Evolutionary conservation across 225 moss, liverwort and hornwort genomes (phyloP), one percentile per base, ranked within the genome.

Genomic region (Bryum argenteum): DNA sequence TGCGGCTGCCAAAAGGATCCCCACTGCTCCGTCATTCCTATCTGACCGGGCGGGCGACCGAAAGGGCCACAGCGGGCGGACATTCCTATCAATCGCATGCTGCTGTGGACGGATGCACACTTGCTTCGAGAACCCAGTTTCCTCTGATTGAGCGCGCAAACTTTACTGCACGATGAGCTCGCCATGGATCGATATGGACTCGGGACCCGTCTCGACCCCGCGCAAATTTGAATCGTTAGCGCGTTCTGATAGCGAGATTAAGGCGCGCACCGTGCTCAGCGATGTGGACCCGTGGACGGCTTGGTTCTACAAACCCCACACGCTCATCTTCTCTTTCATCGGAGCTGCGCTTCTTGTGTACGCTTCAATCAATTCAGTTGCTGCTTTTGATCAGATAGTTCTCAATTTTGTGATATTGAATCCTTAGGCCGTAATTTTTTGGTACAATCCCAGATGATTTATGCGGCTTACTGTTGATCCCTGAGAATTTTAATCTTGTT

Each of bases 241-340:
- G 16, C 48, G 48, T 8, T 7, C 75, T 2, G 82, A 45, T 1
- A 82, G 82, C 59, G 52, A 48, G 6, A 63, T 1, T 44, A 61
- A 82, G 68, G 82, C 67, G 64, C 59, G 39, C 28, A 63, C 8
- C 26, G 68, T 82, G 17, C 41, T 82, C 63, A 68, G 68, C 44
- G 82, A 82, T 41, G 58, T 82, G 79, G 82, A 82, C 79, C 82
- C 82, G 2, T 82, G 79, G 82, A 79, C 78, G 54, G 72, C 82
- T 26, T 82, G 82, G 82, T 54, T 82, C 1, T 82, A 82, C 28
- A 75, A 72, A 53, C 82, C 82, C 1, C 82, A 82, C 59, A 75
- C 82, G 24, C 71, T 82, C 11, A 54, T 82, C 58, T 74, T 79
- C 59, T 79, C 82, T 19, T 67, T 72, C 71, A 33, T 79, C 1